phyloP scores from a whole-genome alignment of 2,329 filamentous ascomycete genomes.

The Colletotrichum sp. region DNA sequence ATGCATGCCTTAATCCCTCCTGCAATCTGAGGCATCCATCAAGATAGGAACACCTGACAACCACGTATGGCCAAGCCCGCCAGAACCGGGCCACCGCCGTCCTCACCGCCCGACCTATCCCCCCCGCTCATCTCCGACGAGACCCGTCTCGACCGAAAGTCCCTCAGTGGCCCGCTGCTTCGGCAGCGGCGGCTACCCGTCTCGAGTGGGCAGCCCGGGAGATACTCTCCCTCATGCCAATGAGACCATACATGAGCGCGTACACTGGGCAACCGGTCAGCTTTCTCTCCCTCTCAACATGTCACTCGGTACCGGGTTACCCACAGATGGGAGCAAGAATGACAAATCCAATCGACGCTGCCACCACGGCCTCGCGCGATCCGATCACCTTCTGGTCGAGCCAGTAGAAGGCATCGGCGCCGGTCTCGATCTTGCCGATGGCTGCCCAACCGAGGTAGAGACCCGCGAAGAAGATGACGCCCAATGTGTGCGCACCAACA shows the following conservation, averaged over 20 bases:
- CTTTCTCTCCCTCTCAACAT: not conserved
- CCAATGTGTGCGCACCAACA: slow-evolving; percentile 46
- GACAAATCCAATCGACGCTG: slow-evolving; percentile 51
- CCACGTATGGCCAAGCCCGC: slow-evolving; percentile 17
- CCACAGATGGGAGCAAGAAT: slow-evolving; percentile 49
- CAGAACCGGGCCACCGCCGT: slow-evolving; percentile 19
- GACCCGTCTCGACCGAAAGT: slow-evolving; percentile 22
- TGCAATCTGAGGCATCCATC: slow-evolving; percentile 6
- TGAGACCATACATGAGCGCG: slow-evolving; percentile 53
- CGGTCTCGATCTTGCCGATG: slow-evolving; percentile 51
- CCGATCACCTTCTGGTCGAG: slow-evolving; percentile 50
- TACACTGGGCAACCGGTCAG: slow-evolving; percentile 41
- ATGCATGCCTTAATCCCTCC: slow-evolving; percentile 11
- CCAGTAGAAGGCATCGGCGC: slow-evolving; percentile 55
- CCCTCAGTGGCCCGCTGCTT: slow-evolving; percentile 17
- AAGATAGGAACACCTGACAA: not conserved
- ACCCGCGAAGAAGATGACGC: slow-evolving; percentile 43
- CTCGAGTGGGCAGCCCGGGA: slow-evolving; percentile 9
- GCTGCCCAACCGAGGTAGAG: slow-evolving; percentile 56
- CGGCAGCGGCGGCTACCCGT: slow-evolving; percentile 17
- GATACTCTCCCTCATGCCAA: slow-evolving; percentile 52
- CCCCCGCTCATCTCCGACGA: slow-evolving; percentile 19
- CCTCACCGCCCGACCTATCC: slow-evolving; percentile 16
- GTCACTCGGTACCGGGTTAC: slow-evolving; percentile 26
- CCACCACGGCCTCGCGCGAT: slow-evolving; percentile 47